phyloP scores from a whole-genome alignment of 225 moss, liverwort and hornwort genomes.

The Marchantia polymorpha region DNA sequence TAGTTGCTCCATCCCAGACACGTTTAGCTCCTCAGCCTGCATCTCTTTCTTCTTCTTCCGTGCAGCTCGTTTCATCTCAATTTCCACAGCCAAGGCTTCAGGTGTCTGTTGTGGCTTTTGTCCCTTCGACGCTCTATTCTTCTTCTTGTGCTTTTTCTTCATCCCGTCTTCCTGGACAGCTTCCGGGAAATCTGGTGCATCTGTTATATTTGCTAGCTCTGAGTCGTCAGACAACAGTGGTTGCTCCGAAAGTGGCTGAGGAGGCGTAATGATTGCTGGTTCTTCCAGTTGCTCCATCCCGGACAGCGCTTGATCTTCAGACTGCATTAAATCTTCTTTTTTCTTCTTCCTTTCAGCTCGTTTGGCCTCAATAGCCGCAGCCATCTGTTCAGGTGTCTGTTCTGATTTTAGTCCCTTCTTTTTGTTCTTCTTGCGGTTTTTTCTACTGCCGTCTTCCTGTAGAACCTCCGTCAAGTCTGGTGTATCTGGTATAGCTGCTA shows the following conservation, averaged over 20 bases:
- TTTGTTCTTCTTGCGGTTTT: background rate
- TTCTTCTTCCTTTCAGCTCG: background rate
- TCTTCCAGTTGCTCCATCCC: too few relatives aligned
- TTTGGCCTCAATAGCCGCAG: background rate
- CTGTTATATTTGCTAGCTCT: background rate
- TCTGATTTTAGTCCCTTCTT: background rate
- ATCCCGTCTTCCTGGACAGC: background rate
- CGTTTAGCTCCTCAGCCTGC: background rate
- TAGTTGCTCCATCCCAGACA: background rate
- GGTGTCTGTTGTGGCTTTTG: background rate
- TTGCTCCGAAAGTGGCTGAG: too few relatives aligned
- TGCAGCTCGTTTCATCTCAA: background rate
- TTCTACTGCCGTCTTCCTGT: background rate
- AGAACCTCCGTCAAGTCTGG: background rate
- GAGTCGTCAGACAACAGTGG: too few relatives aligned
- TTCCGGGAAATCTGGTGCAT: background rate
- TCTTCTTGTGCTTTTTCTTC: background rate
- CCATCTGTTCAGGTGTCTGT: background rate
- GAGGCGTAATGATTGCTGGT: too few relatives aligned
- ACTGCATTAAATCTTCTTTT: background rate
- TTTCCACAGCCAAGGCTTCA: background rate
- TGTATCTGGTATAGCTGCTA: background rate
- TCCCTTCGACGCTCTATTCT: background rate
- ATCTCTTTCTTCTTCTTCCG: slow-evolving; percentile 1
- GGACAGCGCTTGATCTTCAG: background rate